Evolutionary conservation across 1,139 yeast genomes (phyloP).

Genomic region (Suhomyces panamericanus): DNA sequence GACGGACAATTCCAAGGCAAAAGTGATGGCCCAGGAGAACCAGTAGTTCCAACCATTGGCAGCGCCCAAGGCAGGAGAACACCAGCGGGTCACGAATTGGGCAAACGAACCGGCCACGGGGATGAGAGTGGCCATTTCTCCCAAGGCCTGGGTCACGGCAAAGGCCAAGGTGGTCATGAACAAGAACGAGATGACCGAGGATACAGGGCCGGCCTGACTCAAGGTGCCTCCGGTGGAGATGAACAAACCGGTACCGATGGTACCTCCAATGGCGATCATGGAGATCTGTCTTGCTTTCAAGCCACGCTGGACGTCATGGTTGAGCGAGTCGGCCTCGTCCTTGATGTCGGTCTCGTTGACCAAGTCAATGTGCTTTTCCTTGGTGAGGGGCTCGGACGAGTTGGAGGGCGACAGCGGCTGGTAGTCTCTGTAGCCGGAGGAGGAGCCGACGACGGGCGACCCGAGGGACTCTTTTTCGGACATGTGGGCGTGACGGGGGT

Average conservation of each 20-base stretch:
- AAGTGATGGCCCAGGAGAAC: conserved; percentile 86
- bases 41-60: conserved; percentile 84
- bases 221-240: conserved; percentile 59
- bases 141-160: conserved; percentile 66
- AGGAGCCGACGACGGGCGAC: conserved; percentile 7
- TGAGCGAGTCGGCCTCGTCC: conserved; percentile 7
- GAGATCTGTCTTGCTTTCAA: conserved; percentile 45
- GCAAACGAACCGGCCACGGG: conserved; percentile 68
- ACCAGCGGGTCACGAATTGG: conserved; percentile 57
- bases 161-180: conserved; percentile 68
- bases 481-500: conserved; percentile 1
- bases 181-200: conserved; percentile 61
- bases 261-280: conserved; percentile 41
- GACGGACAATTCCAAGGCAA: conserved; percentile 78
- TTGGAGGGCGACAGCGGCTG: conserved; percentile 8
- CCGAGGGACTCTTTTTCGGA: conserved; percentile 7
- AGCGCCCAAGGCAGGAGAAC: conserved; percentile 72
- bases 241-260: conserved; percentile 69
- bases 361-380: conserved; percentile 16
- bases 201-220: conserved; percentile 68
- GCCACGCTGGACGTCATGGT: conserved; percentile 39
- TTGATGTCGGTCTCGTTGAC: conserved; percentile 15
- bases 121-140: conserved; percentile 75
- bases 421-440: conserved; percentile 10
- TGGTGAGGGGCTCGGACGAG: conserved; percentile 14